A percentile compares a stretch with the other conserved stretches of the same genome.
phyloP scores from a whole-genome alignment of 495 filamentous ascomycete genomes.

The Amorphotheca resinae region DNA sequence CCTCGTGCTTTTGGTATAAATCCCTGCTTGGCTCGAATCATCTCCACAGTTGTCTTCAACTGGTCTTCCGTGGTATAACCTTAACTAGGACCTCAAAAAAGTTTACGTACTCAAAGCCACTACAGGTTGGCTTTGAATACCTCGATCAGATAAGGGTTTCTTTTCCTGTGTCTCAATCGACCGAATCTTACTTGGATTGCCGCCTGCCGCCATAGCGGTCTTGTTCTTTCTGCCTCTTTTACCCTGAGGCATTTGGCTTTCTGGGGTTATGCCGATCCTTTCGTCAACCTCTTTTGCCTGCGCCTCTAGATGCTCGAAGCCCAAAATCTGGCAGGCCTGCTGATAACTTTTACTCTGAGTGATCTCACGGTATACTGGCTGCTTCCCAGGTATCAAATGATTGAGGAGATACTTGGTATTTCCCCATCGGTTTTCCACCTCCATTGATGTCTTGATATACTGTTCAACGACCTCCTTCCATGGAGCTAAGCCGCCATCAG shows the following conservation, averaged over 20 bases:
- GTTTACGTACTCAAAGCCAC: slow-evolving; percentile 1
- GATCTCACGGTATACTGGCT: slow-evolving; percentile 40
- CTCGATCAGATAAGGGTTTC: slow-evolving; percentile 7
- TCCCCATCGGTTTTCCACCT: slow-evolving; percentile 69
- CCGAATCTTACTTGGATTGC: slow-evolving; percentile 6
- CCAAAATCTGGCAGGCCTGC: slow-evolving; percentile 48
- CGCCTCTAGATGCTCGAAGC: slow-evolving; percentile 44
- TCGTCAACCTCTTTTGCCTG: slow-evolving; percentile 50
- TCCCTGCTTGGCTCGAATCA: too few species aligned
- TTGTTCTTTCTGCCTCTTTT: slow-evolving; percentile 42
- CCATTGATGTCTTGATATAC: slow-evolving; percentile 58
- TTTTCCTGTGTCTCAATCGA: slow-evolving; percentile 3
- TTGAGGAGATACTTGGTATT: slow-evolving; percentile 88
- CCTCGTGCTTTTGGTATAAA: background rate
- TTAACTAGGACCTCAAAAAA: background rate
- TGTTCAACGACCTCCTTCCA: slow-evolving; percentile 67
- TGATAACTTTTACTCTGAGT: slow-evolving; percentile 48
- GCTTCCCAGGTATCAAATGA: slow-evolving; percentile 75
- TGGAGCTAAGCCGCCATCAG: slow-evolving; percentile 48
- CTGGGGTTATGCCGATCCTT: slow-evolving; percentile 43
- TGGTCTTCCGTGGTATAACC: too few species aligned
- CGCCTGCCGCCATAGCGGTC: slow-evolving; percentile 34
- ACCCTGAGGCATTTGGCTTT: slow-evolving; percentile 28
- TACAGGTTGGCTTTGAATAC: slow-evolving; percentile 3
- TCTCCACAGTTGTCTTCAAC: too few species aligned